A percentile compares a stretch with the other conserved stretches of the same genome.
Conservation (phyloP, 1,284 basidiomycete species). For the Marasmius sp. region DNA sequence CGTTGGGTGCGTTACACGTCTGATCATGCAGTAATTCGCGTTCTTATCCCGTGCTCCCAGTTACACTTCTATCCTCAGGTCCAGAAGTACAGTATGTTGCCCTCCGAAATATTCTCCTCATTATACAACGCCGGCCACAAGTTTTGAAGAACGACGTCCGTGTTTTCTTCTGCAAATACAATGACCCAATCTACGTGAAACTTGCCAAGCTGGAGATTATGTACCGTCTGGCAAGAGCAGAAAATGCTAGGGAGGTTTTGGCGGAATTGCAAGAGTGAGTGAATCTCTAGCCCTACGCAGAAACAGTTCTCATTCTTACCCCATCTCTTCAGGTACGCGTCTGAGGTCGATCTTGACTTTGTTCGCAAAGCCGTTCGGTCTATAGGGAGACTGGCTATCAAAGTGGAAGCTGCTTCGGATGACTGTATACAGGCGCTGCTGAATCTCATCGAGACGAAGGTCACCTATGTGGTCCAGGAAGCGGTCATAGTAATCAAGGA, state of each 20-base stretch:
- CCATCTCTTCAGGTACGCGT: constrained; percentile 75
- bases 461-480: constrained; percentile 97
- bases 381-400: constrained; percentile 96
- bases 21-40: not conserved
- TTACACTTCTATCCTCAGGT: constrained; percentile 91
- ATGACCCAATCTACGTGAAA: constrained; percentile 99
- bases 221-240: constrained; percentile 89
- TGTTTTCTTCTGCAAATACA: constrained; percentile 99
- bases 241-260: constrained; percentile 90
- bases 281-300: not conserved
- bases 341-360: constrained; percentile 98
- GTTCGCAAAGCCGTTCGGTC: constrained; percentile 96
- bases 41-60: constrained; percentile 39
- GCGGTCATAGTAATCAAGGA: constrained; percentile 97
- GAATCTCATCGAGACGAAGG: constrained; percentile 88
- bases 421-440: constrained; percentile 88
- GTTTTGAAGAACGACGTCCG: constrained; percentile 97
- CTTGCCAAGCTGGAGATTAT: constrained; percentile 98
- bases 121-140: constrained; percentile 91
- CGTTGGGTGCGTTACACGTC: constrained; percentile 63
- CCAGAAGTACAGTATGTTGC: constrained; percentile 99
- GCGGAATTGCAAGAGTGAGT: constrained; percentile 92
- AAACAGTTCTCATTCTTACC: not conserved
- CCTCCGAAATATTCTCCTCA: constrained; percentile 92
- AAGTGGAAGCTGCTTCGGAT: constrained; percentile 89